Conservation (phyloP, 1,284 basidiomycete genomes). For the Ustilago tritici region DNA sequence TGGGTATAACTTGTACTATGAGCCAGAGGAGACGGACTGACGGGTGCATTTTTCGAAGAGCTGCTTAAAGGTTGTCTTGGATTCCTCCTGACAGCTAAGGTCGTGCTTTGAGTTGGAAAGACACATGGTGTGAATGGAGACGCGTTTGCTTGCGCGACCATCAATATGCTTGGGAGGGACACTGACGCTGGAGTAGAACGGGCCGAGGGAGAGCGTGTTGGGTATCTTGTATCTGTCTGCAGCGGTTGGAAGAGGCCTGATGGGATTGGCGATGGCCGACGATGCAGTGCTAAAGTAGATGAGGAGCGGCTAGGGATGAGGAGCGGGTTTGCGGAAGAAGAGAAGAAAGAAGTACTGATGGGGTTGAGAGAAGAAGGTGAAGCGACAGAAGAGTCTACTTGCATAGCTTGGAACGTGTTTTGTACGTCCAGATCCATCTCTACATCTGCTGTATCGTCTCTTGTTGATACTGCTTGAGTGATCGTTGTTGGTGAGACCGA, state of each 20-base stretch:
- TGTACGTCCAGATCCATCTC: constrained; percentile 43
- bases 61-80: constrained; percentile 3
- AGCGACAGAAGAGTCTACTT: constrained; percentile 34
- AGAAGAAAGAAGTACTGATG: constrained; percentile 6
- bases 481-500: constrained; percentile 3
- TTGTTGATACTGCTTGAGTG: not conserved
- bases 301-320: not conserved
- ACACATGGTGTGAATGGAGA: constrained; percentile 13
- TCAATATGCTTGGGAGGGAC: not conserved
- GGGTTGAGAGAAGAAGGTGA: constrained; percentile 15
- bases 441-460: constrained; percentile 14
- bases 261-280: constrained; percentile 11
- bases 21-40: constrained; percentile 7
- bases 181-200: constrained; percentile 6
- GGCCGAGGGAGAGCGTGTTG: constrained; percentile 11
- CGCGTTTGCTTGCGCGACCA: not conserved
- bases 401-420: constrained; percentile 40
- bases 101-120: constrained; percentile 9
- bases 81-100: constrained; percentile 20
- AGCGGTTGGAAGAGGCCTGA: constrained; percentile 9
- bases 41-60: not conserved
- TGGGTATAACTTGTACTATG: constrained; percentile 16
- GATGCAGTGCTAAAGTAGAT: not conserved
- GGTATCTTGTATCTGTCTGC: constrained; percentile 25
- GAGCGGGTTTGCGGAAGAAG: not conserved